These are phyloP conservation scores for Hydnum rufescens DNA, from an alignment of 768 basidiomycete species.

Conservation along the genomic window DNA sequence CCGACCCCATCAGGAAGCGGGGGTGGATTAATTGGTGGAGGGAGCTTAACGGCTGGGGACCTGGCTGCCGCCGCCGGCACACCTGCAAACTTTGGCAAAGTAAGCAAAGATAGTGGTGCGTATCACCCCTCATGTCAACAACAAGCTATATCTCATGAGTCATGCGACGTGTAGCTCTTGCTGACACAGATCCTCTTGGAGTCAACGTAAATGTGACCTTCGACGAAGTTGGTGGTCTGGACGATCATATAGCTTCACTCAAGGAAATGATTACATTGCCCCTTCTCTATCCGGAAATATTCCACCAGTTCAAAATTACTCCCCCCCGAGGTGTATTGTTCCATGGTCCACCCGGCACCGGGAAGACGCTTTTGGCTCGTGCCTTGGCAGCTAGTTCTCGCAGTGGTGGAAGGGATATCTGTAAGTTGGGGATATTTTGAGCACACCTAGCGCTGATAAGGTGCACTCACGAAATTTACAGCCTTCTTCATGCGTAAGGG, in stretches of 20 bases:
- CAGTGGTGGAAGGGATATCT: slow-evolving; percentile 68
- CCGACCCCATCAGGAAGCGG: slow-evolving; percentile 28
- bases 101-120: slow-evolving; percentile 47
- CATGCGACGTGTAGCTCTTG: slow-evolving; percentile 35
- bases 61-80: slow-evolving; percentile 44
- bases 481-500: slow-evolving; percentile 99
- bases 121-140: slow-evolving; percentile 5
- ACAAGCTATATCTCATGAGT: slow-evolving; percentile 11
- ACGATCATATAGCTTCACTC: slow-evolving; percentile 87
- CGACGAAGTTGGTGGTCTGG: slow-evolving; percentile 89
- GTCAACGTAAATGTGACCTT: slow-evolving; percentile 88
- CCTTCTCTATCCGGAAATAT: slow-evolving; percentile 88
- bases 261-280: slow-evolving; percentile 98
- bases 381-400: slow-evolving; percentile 87
- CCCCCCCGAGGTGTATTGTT: slow-evolving; percentile 94
- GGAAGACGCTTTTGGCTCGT: slow-evolving; percentile 84
- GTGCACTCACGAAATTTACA: slow-evolving; percentile 15
- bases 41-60: slow-evolving; percentile 19
- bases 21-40: slow-evolving; percentile 26
- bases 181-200: slow-evolving; percentile 89
- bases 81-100: slow-evolving; percentile 69
- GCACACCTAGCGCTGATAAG: neutral
- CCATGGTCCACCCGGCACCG: slow-evolving; percentile 98
- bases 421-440: slow-evolving; percentile 26
- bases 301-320: slow-evolving; percentile 81